A percentile compares a stretch with the other conserved stretches of the same genome.
phyloP scores from a whole-genome alignment of 805 yeast genomes.

The Wickerhamiella brachini region DNA sequence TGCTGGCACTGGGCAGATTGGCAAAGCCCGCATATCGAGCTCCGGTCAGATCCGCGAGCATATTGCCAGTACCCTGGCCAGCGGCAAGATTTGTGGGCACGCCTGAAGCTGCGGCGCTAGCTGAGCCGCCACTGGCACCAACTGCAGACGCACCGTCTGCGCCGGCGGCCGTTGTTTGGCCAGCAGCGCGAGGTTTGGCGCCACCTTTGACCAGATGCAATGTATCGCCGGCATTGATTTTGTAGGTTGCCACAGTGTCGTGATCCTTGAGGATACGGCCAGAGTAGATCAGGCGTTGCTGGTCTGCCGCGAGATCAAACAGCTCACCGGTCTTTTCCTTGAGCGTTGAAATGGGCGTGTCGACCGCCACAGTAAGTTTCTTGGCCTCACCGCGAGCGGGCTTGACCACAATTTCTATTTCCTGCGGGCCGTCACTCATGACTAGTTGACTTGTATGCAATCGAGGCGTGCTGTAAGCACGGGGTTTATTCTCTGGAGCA shows the following conservation, averaged over 20 bases:
- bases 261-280: slow-evolving; percentile 85
- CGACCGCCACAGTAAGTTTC: slow-evolving; percentile 35
- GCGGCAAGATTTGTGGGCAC: slow-evolving; percentile 75
- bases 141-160: slow-evolving; percentile 20
- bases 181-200: slow-evolving; percentile 25
- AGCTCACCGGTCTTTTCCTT: slow-evolving; percentile 49
- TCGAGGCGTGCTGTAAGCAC: background rate
- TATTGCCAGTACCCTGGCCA: slow-evolving; percentile 81
- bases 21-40: slow-evolving; percentile 92
- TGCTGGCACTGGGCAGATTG: slow-evolving; percentile 70
- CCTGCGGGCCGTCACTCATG: slow-evolving; percentile 1
- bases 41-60: slow-evolving; percentile 82
- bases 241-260: slow-evolving; percentile 61
- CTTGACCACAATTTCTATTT: background rate
- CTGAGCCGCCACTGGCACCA: slow-evolving; percentile 15
- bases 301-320: slow-evolving; percentile 55
- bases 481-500: background rate
- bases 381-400: slow-evolving; percentile 1
- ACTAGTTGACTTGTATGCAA: background rate
- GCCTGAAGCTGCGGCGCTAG: slow-evolving; percentile 15
- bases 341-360: slow-evolving; percentile 49
- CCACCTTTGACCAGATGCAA: slow-evolving; percentile 83
- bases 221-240: slow-evolving; percentile 74
- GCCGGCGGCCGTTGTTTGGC: slow-evolving; percentile 12
- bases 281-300: slow-evolving; percentile 82